These are phyloP conservation scores for Sicyos baderoa DNA, from an alignment of 306 rosid genomes.

Conservation along the genomic window DNA sequence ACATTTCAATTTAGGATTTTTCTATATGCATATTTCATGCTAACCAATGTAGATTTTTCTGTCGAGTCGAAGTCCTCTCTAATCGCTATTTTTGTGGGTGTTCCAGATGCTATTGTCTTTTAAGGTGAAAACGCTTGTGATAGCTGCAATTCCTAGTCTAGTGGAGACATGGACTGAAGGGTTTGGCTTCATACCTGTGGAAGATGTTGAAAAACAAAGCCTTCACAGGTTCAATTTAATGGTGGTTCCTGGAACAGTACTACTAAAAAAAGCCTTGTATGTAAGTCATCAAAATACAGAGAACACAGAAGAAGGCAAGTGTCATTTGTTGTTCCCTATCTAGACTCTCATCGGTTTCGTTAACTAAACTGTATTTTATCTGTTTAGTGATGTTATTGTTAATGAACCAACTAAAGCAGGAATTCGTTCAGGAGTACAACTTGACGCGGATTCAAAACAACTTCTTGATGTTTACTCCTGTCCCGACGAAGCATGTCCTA, in stretches of 20 bases:
- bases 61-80: not conserved
- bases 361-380: not conserved
- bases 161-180: slow-evolving; percentile 87
- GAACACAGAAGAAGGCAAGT: slow-evolving; percentile 33
- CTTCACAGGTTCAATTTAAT: slow-evolving; percentile 64
- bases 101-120: slow-evolving; percentile 63
- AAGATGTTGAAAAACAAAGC: slow-evolving; percentile 48
- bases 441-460: not conserved
- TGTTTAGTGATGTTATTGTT: not conserved
- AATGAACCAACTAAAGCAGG: not conserved
- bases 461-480: not conserved
- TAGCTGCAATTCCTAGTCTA: slow-evolving; percentile 87
- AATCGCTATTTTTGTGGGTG: slow-evolving; percentile 11
- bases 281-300: slow-evolving; percentile 27
- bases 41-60: not conserved
- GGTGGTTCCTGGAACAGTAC: slow-evolving; percentile 90
- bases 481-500: not conserved
- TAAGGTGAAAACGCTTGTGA: slow-evolving; percentile 78
- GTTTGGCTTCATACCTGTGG: slow-evolving; percentile 67
- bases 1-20: slow-evolving; percentile 7
- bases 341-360: not conserved
- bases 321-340: not conserved
- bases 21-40: not conserved
- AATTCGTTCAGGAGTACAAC: not conserved
- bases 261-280: slow-evolving; percentile 59